A percentile compares a stretch with the other conserved stretches of the same genome.
These are phyloP conservation scores for Articulospora tetracladia DNA, from an alignment of 495 filamentous ascomycete species.

Conservation along the genomic window DNA sequence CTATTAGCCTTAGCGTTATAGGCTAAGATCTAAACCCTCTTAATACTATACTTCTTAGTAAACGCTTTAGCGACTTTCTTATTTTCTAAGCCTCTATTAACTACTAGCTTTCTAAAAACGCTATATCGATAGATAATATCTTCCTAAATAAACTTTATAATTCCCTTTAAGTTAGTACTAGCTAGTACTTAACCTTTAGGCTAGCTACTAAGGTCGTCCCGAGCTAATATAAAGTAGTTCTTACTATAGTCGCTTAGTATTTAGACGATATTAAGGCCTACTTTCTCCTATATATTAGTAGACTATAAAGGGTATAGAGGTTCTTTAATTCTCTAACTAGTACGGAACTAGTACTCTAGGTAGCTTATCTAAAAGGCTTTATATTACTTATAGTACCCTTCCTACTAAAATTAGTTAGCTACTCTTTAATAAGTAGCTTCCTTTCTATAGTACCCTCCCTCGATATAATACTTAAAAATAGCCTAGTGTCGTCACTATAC, in stretches of 20 bases:
- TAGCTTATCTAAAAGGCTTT: background rate
- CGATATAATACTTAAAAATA: too few relatives aligned
- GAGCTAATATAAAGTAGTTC: background rate
- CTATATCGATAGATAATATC: background rate
- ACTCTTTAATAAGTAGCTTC: background rate
- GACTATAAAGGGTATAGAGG: background rate
- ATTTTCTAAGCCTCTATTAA: background rate
- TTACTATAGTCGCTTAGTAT: background rate
- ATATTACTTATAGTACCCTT: background rate
- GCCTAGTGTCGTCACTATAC: background rate
- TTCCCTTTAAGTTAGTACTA: background rate
- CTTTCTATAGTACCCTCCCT: background rate
- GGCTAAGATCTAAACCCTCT: background rate
- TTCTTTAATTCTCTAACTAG: background rate
- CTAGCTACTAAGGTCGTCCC: background rate
- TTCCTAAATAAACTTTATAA: background rate
- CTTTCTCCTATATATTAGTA: background rate
- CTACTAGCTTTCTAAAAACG: background rate
- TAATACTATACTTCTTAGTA: constrained; percentile 1
- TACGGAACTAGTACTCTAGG: background rate
- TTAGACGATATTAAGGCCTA: background rate
- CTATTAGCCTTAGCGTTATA: background rate
- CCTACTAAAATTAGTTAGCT: background rate
- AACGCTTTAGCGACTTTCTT: background rate
- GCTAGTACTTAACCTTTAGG: background rate